Conservation (phyloP, 202 grass and related monocot species). For the Carex sylvatica region DNA sequence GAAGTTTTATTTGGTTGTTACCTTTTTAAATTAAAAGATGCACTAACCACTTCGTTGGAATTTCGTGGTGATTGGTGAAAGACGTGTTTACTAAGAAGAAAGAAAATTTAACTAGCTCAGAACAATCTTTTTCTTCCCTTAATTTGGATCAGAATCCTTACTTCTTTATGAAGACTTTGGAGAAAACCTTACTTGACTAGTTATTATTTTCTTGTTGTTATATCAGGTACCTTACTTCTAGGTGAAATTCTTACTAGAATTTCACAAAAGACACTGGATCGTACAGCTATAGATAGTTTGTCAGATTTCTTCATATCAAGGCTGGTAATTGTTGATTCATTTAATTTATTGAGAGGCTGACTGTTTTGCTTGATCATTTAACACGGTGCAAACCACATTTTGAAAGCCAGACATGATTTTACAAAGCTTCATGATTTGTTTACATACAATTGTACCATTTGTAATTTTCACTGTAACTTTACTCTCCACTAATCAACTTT, state of each 20-base stretch:
- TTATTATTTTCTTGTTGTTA: conserved; percentile 4
- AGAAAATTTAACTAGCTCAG: background rate
- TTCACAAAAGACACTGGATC: conserved; percentile 59
- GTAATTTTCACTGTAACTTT: background rate
- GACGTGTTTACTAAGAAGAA: background rate
- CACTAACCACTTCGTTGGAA: background rate
- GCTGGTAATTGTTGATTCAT: conserved; percentile 59
- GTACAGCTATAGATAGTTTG: conserved; percentile 52
- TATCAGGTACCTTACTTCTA: conserved; percentile 72
- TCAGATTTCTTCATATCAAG: conserved; percentile 89
- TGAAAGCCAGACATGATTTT: background rate
- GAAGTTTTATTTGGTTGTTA: conserved; percentile 3
- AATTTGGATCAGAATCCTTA: background rate
- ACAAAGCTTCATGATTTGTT: background rate
- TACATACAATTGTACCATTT: background rate
- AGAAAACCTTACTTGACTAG: background rate
- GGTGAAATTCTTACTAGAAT: conserved; percentile 64
- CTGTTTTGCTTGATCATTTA: background rate
- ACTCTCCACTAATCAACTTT: background rate
- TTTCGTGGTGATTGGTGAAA: background rate
- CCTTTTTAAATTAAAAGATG: background rate
- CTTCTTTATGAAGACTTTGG: background rate
- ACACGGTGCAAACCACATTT: background rate
- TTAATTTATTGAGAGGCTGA: background rate
- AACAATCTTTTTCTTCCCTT: background rate